Evolutionary conservation across 2,329 filamentous ascomycete genomes (phyloP).

Genomic region (Fusarium sp.): DNA sequence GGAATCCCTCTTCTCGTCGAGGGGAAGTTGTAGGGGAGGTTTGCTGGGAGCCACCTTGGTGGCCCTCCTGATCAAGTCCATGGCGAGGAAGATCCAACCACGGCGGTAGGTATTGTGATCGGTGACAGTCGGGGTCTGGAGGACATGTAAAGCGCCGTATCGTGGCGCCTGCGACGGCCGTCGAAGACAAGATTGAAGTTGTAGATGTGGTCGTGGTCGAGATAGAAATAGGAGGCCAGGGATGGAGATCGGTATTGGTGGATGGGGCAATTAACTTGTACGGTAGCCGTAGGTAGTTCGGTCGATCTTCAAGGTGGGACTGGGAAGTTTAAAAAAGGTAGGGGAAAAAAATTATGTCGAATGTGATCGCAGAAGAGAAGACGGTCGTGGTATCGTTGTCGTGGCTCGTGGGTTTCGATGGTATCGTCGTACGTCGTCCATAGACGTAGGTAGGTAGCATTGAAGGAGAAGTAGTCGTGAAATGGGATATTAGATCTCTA

Average conservation of each 20-base stretch:
- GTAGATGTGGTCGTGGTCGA: not conserved
- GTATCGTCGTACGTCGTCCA: conserved; percentile 14
- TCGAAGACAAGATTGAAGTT: conserved; percentile 2
- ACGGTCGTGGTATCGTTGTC: conserved; percentile 32
- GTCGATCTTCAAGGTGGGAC: conserved; percentile 23
- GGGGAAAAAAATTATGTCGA: conserved; percentile 1
- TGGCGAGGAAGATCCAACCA: conserved; percentile 47
- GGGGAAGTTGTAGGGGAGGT: conserved; percentile 54
- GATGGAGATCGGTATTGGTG: conserved; percentile 14
- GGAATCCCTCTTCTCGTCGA: conserved; percentile 59
- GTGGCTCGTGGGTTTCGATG: conserved; percentile 26
- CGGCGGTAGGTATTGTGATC: conserved; percentile 52
- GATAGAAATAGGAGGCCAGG: conserved; percentile 19
- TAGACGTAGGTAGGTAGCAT: conserved; percentile 16
- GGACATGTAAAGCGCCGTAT: conserved; percentile 43
- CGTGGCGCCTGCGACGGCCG: conserved; percentile 37
- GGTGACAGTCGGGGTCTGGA: conserved; percentile 43
- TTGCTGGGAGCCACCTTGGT: conserved; percentile 58
- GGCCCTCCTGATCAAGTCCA: conserved; percentile 68
- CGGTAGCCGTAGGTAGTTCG: conserved; percentile 4
- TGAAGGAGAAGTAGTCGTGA: conserved; percentile 6
- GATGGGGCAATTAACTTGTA: conserved; percentile 12
- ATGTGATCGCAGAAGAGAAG: conserved; percentile 11
- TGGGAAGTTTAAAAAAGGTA: not conserved
- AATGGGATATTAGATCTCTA: conserved; percentile 26